phyloP scores from a whole-genome alignment of 345 rosid genomes.

The Salix caprea region DNA sequence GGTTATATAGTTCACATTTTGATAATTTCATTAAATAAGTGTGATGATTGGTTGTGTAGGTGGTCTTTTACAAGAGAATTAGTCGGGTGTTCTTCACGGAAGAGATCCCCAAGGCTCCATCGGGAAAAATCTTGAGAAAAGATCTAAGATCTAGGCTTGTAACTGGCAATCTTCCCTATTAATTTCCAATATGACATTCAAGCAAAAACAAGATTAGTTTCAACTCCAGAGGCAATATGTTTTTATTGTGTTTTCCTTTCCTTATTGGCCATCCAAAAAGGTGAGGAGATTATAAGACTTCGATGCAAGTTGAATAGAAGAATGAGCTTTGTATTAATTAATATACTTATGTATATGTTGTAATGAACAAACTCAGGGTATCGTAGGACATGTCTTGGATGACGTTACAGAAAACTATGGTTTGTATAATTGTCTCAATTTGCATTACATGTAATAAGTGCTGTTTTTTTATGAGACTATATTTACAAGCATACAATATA shows the following conservation, averaged over 20 bases:
- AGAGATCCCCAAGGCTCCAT: slow-evolving; percentile 72
- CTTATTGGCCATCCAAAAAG: background rate
- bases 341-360: too few relatives aligned
- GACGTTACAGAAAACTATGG: too few relatives aligned
- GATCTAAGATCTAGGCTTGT: slow-evolving; percentile 58
- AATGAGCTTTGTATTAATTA: background rate
- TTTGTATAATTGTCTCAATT: too few relatives aligned
- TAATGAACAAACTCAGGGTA: too few relatives aligned
- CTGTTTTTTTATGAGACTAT: too few relatives aligned
- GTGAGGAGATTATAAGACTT: background rate
- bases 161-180: slow-evolving; percentile 25
- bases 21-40: background rate
- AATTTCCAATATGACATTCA: background rate
- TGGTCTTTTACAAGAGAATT: slow-evolving; percentile 78
- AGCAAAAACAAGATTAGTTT: background rate
- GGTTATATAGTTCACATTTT: background rate
- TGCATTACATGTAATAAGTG: too few relatives aligned
- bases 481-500: too few relatives aligned
- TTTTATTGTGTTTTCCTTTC: background rate
- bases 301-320: background rate
- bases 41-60: slow-evolving; percentile 34
- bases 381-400: too few relatives aligned
- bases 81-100: slow-evolving; percentile 57
- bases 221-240: background rate
- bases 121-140: slow-evolving; percentile 85